Base-by-base conservation (phyloP, 2,329 filamentous ascomycete species). In the Botryosphaeria dothidea region DNA sequence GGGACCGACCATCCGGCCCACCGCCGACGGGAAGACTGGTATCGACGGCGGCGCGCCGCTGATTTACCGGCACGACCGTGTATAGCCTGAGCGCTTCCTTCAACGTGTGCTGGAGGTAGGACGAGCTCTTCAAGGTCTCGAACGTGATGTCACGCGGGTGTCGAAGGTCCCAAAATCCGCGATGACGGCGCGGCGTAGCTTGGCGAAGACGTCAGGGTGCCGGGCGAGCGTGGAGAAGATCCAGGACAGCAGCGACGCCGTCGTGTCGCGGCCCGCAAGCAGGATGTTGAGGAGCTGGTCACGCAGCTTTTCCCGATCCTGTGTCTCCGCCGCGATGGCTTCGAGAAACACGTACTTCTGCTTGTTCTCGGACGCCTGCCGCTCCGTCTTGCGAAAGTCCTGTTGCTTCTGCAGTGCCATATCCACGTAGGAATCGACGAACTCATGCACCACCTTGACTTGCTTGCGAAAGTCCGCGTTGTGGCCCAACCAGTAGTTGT, bases 81-180 rank as follows among this genome's bases (percentile, higher is more conserved):
- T 85, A 81, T 2, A 85, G 72, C 8, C 85, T 83, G 6, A 88
- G 79, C 2, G 83, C 82, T 74, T 88, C 86, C 67, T 87, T 87
- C 61, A 89, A 68, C 11, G 86, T 81, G 73, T 81, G 84, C 71
- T 85, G 85, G 15, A 90, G 74, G 66, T 89, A 89, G 66, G 81
- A 85, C 74, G 89, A 77, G 17, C 81, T 79, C 68, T 62, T 81
- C 46, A 83, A 77, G 25, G 72, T 68, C 45, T 76, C 70, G 65
- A 83, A 83, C 7, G 78, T 79, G 54, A 83, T 75, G 29, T 71
- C 3, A 15, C 19, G 5, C 31, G 31, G 15, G 29, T 9, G 21
- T 70, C 66, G 48, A 73, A 75, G 41, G 81, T 78, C 7, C 82
- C 82, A 34, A 83, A 82, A 2, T 75, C 72, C 17, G 77, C 17